Evolutionary conservation across 495 filamentous ascomycete genomes (phyloP).

Genomic region (Amniculicola lignicola): DNA sequence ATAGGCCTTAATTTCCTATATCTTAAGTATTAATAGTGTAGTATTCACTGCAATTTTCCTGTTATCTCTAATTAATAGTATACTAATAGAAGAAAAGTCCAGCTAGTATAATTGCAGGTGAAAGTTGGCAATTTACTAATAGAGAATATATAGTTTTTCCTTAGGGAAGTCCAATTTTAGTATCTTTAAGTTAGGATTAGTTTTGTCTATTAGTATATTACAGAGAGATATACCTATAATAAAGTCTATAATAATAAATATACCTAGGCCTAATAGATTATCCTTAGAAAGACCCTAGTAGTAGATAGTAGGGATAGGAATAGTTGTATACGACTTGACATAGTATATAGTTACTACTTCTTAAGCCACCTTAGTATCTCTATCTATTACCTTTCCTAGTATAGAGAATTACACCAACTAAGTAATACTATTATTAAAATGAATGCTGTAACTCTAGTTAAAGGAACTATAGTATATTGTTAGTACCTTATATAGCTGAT

Average conservation of each 20-base stretch:
- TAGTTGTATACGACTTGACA: conserved; percentile 17
- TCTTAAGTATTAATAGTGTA: too few species aligned
- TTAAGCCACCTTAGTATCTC: conserved; percentile 14
- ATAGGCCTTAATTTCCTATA: too few species aligned
- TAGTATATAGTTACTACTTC: conserved; percentile 19
- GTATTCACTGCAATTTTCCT: too few species aligned
- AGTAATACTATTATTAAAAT: conserved; percentile 12
- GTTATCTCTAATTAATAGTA: too few species aligned
- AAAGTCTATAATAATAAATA: conserved; percentile 19
- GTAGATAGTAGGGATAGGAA: conserved; percentile 12
- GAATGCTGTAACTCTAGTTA: conserved; percentile 16
- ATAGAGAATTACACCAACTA: conserved; percentile 15
- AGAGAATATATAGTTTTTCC: conserved; percentile 10
- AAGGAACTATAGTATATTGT: conserved; percentile 12
- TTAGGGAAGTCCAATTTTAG: conserved; percentile 12
- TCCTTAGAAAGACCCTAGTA: conserved; percentile 19
- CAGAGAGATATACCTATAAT: conserved; percentile 14
- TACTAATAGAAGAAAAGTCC: conserved; percentile 19
- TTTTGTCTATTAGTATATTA: conserved; percentile 6
- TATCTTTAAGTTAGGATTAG: conserved; percentile 12
- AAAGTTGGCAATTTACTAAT: conserved; percentile 18
- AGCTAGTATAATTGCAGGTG: conserved; percentile 13
- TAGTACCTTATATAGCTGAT: conserved; percentile 8
- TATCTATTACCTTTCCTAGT: conserved; percentile 13
- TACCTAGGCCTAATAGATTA: conserved; percentile 13